Base-by-base conservation (phyloP, 139 green algal genomes). In the Nannochloris sp. region DNA sequence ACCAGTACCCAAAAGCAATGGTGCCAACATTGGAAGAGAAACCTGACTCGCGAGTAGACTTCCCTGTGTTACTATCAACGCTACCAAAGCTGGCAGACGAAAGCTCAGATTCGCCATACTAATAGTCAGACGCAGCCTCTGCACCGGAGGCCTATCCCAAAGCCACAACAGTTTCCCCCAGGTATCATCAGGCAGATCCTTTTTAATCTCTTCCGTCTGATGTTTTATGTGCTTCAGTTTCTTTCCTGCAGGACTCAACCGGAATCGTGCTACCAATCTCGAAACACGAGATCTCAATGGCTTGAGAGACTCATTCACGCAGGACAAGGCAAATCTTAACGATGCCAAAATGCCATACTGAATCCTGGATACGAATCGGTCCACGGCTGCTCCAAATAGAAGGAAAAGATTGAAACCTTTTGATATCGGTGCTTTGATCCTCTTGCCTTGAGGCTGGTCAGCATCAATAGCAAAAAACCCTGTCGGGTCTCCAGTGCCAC, bases 11-110 rank as follows among this genome's bases (percentile, higher is more conserved):
- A 92, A 74, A 65, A 92, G 73, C 69, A 92, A 65, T 27, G 85
- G 85, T 14, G 85, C 83, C 59, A 92, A 69, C 77, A 92, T 88
- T n/a, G 85, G 85, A 49, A 92, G 75, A 25, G 73, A 84, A 21
- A 92, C 71, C 62, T 83, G 64, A 44, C 57, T 78, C 46, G 80
- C 64, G 12, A 83, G 61, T 27, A 87, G 61, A 53, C 73, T 69
- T 11, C 83, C 54, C 36, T 85, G 78, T 6, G 73, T 82, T 48
- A 71, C 73, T 3, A 85, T 25, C 11, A 88, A 68, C 5, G 80
- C 81, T 57, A 82, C 11, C 5, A 88, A 43, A 9, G 78, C 80
- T 4, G 82, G 82, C 60, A 87, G 61, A 19, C 75, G 69, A 49
- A 88, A 73, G 18, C 62, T 71, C 61, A 75, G 76, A 62, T 90